Conservation (phyloP, 2,329 filamentous ascomycete genomes). For the Colletotrichum eremochloae region DNA sequence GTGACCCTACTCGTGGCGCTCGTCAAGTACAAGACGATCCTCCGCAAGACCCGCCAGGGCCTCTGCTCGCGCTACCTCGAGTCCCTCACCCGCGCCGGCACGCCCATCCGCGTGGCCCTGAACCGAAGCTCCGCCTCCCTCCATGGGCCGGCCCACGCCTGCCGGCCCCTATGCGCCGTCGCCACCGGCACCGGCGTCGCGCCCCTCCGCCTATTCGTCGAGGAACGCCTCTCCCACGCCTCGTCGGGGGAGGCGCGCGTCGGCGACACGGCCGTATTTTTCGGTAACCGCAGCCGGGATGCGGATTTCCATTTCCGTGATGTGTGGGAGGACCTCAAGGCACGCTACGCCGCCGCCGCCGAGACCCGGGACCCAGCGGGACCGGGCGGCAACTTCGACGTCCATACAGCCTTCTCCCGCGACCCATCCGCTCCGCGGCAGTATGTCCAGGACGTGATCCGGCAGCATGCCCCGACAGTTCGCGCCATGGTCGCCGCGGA, state of each 20-base stretch:
- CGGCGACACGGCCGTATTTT: slow-evolving; percentile 74
- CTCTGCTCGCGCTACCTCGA: slow-evolving; percentile 91
- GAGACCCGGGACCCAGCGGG: slow-evolving; percentile 41
- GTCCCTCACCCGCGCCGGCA: slow-evolving; percentile 66
- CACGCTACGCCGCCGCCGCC: slow-evolving; percentile 22
- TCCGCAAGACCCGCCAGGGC: slow-evolving; percentile 85
- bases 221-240: slow-evolving; percentile 69
- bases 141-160: slow-evolving; percentile 53
- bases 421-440: slow-evolving; percentile 61
- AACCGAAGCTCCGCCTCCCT: slow-evolving; percentile 61
- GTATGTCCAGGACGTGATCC: slow-evolving; percentile 69
- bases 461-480: slow-evolving; percentile 55
- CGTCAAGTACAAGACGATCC: slow-evolving; percentile 90
- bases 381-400: slow-evolving; percentile 22
- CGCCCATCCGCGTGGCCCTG: slow-evolving; percentile 71
- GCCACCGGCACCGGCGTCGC: slow-evolving; percentile 90
- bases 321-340: slow-evolving; percentile 72
- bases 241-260: slow-evolving; percentile 23
- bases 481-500: slow-evolving; percentile 54
- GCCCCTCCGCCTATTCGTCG: slow-evolving; percentile 84
- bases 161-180: slow-evolving; percentile 78
- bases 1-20: slow-evolving; percentile 86
- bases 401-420: slow-evolving; percentile 64
- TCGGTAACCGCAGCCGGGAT: slow-evolving; percentile 80
- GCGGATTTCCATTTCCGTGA: slow-evolving; percentile 86